Conservation (phyloP, 208 protist species). For the Borovskyia barvae region DNA sequence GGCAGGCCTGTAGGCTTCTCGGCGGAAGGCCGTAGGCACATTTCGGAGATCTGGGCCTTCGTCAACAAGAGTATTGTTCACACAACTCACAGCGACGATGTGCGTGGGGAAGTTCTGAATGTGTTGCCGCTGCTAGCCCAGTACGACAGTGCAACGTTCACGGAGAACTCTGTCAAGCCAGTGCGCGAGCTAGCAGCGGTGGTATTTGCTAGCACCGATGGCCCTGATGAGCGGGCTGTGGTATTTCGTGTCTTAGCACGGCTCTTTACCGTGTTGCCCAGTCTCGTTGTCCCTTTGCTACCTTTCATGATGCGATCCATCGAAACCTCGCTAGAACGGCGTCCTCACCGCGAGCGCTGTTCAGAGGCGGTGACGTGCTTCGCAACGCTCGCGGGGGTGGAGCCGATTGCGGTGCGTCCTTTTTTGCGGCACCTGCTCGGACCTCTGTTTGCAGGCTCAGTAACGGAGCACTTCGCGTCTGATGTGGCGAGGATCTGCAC, state of each 20-base stretch:
- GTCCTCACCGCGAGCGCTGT: constrained; percentile 57
- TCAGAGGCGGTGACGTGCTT: constrained; percentile 84
- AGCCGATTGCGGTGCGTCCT: constrained; percentile 71
- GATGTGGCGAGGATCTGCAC: constrained; percentile 84
- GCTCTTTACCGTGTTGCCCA: constrained; percentile 62
- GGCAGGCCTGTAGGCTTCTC: constrained; percentile 45
- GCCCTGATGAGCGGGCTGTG: constrained; percentile 49
- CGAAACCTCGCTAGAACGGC: constrained; percentile 54
- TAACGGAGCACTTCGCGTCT: constrained; percentile 71
- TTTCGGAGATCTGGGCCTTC: constrained; percentile 64
- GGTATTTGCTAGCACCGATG: constrained; percentile 44
- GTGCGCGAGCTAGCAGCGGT: constrained; percentile 40
- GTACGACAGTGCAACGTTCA: constrained; percentile 73
- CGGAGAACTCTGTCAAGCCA: constrained; percentile 40
- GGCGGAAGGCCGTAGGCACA: constrained; percentile 15
- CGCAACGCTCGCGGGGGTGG: constrained; percentile 65
- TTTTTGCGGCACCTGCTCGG: constrained; percentile 76
- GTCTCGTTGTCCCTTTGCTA: constrained; percentile 61
- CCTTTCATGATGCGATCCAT: constrained; percentile 81
- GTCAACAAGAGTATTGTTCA: constrained; percentile 44
- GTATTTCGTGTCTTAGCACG: constrained; percentile 65
- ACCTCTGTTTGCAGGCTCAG: constrained; percentile 66
- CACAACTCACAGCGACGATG: constrained; percentile 23
- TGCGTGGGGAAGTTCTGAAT: constrained; percentile 52
- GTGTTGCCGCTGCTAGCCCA: constrained; percentile 66